Percentiles rank a stretch among this genome's conserved stretches.
Conservation (phyloP, 1,139 yeast species). For the Diutina siamensis region DNA sequence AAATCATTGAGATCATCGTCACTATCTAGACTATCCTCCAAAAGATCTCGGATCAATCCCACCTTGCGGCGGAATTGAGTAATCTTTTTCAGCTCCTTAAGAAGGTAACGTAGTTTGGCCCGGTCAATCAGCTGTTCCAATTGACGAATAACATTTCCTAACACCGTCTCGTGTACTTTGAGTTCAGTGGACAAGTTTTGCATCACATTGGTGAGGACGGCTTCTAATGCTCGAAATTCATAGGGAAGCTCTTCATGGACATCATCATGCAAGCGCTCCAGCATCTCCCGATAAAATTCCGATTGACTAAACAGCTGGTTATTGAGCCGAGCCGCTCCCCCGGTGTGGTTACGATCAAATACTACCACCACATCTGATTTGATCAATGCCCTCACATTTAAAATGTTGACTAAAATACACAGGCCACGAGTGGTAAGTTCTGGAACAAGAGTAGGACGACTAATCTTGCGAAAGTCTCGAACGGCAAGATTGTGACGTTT, state of each 20-base stretch:
- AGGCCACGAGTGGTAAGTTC: slow-evolving; percentile 26
- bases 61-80: slow-evolving; percentile 35
- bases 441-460: slow-evolving; percentile 26
- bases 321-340: slow-evolving; percentile 11
- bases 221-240: slow-evolving; percentile 34
- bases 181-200: slow-evolving; percentile 29
- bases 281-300: slow-evolving; percentile 15
- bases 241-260: slow-evolving; percentile 22
- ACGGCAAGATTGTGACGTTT: slow-evolving; percentile 24
- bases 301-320: not conserved
- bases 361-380: slow-evolving; percentile 28
- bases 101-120: slow-evolving; percentile 25
- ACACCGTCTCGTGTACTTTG: slow-evolving; percentile 32
- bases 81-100: slow-evolving; percentile 33
- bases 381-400: slow-evolving; percentile 32
- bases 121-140: slow-evolving; percentile 32
- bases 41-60: slow-evolving; percentile 25
- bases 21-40: slow-evolving; percentile 28
- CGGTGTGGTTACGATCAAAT: slow-evolving; percentile 26
- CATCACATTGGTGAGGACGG: slow-evolving; percentile 28
- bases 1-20: slow-evolving; percentile 32
- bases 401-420: slow-evolving; percentile 26
- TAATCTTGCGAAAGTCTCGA: slow-evolving; percentile 30
- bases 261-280: slow-evolving; percentile 6
- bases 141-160: slow-evolving; percentile 24